Evolutionary conservation across 768 basidiomycete genomes (phyloP), one percentile per base, ranked within the genome.

Genomic region (Hypholoma fasciculare): DNA sequence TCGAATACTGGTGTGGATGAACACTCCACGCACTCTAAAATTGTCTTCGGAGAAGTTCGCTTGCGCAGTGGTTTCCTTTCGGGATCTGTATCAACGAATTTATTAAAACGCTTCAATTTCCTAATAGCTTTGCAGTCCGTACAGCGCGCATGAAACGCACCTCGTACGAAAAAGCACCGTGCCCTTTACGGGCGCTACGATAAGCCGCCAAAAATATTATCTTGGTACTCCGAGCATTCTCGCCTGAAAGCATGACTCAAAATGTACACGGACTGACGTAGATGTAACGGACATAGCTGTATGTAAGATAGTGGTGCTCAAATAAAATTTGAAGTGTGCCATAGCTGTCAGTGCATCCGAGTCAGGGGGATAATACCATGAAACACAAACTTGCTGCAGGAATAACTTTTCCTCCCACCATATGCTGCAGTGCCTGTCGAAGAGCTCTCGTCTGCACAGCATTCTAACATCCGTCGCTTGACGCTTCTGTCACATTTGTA

Each of bases 291-390:
- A 39, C 36, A 27, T 53, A 53, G 52, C 38, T 53, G 42, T 34
- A 9, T 34, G 30, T 53, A 38, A 26, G 37, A 43, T 34, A 40
- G 36, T 34, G 23, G 52, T 42, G 39, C 52, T 34, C 17, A 17
- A 42, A 19, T 34, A 56, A 37, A 60, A 40, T 58, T 52, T 59
- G 49, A 64, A 56, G 48, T 58, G 56, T 64, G 56, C 52, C 51
- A 57, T 49, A 53, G 54, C 56, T 61, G 63, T 61, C 58, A 60
- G 36, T 42, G 40, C 40, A 14, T 42, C 17, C 37, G 49, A 39
- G 49, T 58, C 62, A 63, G 60, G 64, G 56, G 57, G 49, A 54
- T 19, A 46, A 59, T 40, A 52, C 55, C 53, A 61, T 65, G 64
- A 65, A 65, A 65, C 64, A 42, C 64, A 48, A 56, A 36, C 47